Percentiles rank a stretch among this genome's conserved stretches.
Conservation (phyloP, 1,139 yeast species). For the Pichia inconspicua region DNA sequence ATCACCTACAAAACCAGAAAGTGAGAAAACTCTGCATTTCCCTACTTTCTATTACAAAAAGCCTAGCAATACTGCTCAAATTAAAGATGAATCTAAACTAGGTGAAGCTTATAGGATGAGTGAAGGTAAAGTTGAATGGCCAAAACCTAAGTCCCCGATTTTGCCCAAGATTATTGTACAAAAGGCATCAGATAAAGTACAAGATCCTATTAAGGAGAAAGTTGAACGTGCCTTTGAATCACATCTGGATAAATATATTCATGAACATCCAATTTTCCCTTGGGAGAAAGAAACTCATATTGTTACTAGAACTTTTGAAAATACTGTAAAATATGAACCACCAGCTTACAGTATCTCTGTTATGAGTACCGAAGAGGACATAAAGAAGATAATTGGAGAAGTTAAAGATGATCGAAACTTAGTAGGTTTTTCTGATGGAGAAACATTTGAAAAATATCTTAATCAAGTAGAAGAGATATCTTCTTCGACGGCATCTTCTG, state of each 20-base stretch:
- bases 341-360: slow-evolving; percentile 14
- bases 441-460: slow-evolving; percentile 19
- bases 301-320: slow-evolving; percentile 17
- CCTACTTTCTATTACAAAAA: slow-evolving; percentile 17
- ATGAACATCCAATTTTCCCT: slow-evolving; percentile 34
- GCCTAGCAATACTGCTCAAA: slow-evolving; percentile 5
- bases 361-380: background rate
- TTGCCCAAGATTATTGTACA: background rate
- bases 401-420: slow-evolving; percentile 5
- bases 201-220: no score
- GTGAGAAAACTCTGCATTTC: slow-evolving; percentile 7
- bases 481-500: background rate
- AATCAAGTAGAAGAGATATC: slow-evolving; percentile 3
- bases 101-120: slow-evolving; percentile 36
- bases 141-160: background rate
- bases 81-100: slow-evolving; percentile 14
- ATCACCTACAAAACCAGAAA: slow-evolving; percentile 1
- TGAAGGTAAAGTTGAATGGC: slow-evolving; percentile 27
- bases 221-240: slow-evolving; percentile 1
- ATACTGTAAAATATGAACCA: slow-evolving; percentile 12
- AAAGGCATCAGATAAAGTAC: background rate
- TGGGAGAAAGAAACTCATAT: slow-evolving; percentile 29
- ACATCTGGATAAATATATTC: slow-evolving; percentile 15
- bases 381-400: background rate
- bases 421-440: slow-evolving; percentile 23